phyloP scores from a whole-genome alignment of 176 grass and related monocot species.

The Puya raimondii region DNA sequence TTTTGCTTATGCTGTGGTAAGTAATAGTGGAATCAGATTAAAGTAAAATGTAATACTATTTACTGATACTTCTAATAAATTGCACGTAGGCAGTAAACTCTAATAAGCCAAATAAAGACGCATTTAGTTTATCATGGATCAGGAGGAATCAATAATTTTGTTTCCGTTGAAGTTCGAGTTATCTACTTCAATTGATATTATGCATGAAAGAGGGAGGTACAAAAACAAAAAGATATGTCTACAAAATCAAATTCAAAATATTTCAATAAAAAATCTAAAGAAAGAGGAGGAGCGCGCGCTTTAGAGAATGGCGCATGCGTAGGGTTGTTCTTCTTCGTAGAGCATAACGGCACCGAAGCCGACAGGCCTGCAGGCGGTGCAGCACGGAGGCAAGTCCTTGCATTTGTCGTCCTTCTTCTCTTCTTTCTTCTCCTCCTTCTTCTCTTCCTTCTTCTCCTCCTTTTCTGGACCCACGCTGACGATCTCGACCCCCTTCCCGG shows the following conservation, averaged over 20 bases:
- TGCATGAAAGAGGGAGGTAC: too few species aligned
- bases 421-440: conserved; percentile 24
- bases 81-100: too few species aligned
- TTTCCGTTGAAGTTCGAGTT: too few species aligned
- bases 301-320: conserved; percentile 23
- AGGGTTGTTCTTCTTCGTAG: conserved; percentile 16
- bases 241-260: background rate
- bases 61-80: too few species aligned
- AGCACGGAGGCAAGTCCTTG: conserved; percentile 4
- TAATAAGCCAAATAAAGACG: too few species aligned
- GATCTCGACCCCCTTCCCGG: conserved; percentile 16
- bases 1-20: too few species aligned
- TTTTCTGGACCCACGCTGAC: conserved; percentile 53
- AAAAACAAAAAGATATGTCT: too few species aligned
- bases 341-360: conserved; percentile 8
- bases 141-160: too few species aligned
- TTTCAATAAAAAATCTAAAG: background rate
- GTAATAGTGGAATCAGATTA: too few species aligned
- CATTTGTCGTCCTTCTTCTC: conserved; percentile 29
- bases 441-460: conserved; percentile 33
- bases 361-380: background rate
- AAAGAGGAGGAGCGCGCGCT: background rate
- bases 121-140: too few species aligned
- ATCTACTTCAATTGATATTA: too few species aligned
- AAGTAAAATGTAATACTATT: too few species aligned